phyloP scores from a whole-genome alignment of 2,329 filamentous ascomycete species.

The Fusarium sp. region DNA sequence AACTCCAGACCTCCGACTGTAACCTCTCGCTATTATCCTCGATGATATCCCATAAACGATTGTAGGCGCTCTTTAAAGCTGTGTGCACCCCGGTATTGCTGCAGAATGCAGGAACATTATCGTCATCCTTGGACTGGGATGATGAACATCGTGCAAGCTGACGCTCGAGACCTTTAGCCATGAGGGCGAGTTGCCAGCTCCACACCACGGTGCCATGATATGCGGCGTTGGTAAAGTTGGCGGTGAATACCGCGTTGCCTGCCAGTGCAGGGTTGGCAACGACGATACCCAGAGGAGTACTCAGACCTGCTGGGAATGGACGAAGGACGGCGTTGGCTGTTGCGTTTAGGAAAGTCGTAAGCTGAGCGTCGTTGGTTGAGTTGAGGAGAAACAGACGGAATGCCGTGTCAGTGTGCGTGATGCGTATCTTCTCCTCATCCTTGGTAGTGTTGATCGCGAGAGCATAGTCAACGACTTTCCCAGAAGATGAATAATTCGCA shows the following conservation, averaged over 20 bases:
- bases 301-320: constrained; percentile 68
- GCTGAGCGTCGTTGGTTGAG: constrained; percentile 64
- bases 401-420: constrained; percentile 72
- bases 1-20: constrained; percentile 71
- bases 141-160: constrained; percentile 64
- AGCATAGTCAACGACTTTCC: constrained; percentile 60
- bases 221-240: constrained; percentile 64
- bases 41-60: constrained; percentile 68
- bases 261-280: constrained; percentile 71
- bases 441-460: constrained; percentile 64
- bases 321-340: constrained; percentile 65
- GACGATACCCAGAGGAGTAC: constrained; percentile 64
- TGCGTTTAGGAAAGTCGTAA: constrained; percentile 65
- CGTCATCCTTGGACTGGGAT: not conserved
- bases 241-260: constrained; percentile 55
- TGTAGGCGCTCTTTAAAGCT: constrained; percentile 61
- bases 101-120: constrained; percentile 60
- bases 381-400: constrained; percentile 72
- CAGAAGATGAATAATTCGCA: constrained; percentile 46
- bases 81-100: constrained; percentile 55
- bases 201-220: constrained; percentile 73
- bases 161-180: constrained; percentile 67
- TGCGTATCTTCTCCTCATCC: constrained; percentile 58
- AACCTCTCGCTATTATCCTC: constrained; percentile 62
- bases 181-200: constrained; percentile 73